Evolutionary conservation across 2,329 filamentous ascomycete species (phyloP), one percentile per base, ranked within the genome.

Genomic region (Teratosphaeria destructans): DNA sequence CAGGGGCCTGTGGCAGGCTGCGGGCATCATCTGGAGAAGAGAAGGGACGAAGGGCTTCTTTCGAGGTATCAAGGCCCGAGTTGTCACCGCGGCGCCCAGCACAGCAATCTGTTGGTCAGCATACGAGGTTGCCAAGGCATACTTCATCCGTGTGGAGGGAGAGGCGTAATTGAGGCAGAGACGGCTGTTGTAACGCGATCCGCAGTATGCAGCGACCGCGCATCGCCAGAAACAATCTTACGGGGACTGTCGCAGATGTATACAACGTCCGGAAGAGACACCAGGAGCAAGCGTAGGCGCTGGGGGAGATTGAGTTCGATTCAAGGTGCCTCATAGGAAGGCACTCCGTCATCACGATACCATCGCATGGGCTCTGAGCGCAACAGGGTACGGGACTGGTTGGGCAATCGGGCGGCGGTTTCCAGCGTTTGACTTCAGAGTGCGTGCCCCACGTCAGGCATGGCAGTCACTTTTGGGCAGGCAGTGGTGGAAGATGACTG

Each of bases 31-130:
- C 64, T 88, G 91, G 73, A 83, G 84, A 68, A 85, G 92, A 70
- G 93, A 95, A 72, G 94, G 94, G 39, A 81, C 88, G 69, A 80
- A 79, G 59, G 94, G 94, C 3, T 99, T 97, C 76, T 92, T 96
- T 78, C 92, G 95, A 72, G 94, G 94, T 52, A 84, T 96, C 72
- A 86, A 89, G 68, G 94, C 94, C 54, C 83, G 94, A 70, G 87
- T 99, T 55, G 86, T 99, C 63, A 96, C 92, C 11, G 96, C 94
- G 1, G 97, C 97, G 88, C 94, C 94, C 23, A 96, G 92, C 77
- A 99, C 94, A 37, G 94, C 94, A n/a, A 99, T 99, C 71, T 99
- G 94, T 81, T 99, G 94, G 94, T 94, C 81, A 55, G 85, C 83
- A 53, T 86, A 86, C 67, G 84, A 86, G 72, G 84, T 86, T 78